Evolutionary conservation across 768 basidiomycete species (phyloP).

Genomic region (Tulasnella sp.): DNA sequence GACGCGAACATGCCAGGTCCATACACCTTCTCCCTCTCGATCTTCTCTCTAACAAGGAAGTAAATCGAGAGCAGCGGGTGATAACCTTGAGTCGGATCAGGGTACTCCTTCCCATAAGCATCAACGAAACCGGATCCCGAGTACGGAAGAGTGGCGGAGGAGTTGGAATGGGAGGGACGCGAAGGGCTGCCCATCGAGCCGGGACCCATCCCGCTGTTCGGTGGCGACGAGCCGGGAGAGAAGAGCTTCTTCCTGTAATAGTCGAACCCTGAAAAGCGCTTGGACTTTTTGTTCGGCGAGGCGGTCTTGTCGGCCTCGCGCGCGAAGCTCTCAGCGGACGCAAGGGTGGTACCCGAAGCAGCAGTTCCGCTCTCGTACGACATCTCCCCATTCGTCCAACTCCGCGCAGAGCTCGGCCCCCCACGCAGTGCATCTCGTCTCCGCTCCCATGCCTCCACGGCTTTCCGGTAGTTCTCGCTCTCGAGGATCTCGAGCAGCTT

Average conservation of each 20-base stretch:
- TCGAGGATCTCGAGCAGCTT: slow-evolving; percentile 68
- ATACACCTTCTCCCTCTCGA: slow-evolving; percentile 43
- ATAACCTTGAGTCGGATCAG: too few relatives aligned
- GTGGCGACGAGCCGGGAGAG: slow-evolving; percentile 43
- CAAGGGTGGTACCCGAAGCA: not conserved
- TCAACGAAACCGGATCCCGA: slow-evolving; percentile 14
- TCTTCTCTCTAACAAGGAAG: too few relatives aligned
- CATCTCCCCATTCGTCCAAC: slow-evolving; percentile 31
- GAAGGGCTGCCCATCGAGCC: slow-evolving; percentile 45
- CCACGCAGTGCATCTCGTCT: slow-evolving; percentile 35
- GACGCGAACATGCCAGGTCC: slow-evolving; percentile 91
- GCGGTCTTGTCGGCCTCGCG: slow-evolving; percentile 27
- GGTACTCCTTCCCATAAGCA: slow-evolving; percentile 6
- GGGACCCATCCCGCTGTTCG: slow-evolving; percentile 45
- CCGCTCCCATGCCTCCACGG: slow-evolving; percentile 75
- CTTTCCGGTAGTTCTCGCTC: slow-evolving; percentile 69
- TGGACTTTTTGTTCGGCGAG: slow-evolving; percentile 59
- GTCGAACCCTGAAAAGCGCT: slow-evolving; percentile 91
- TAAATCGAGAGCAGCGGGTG: too few relatives aligned
- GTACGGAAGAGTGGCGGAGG: slow-evolving; percentile 30
- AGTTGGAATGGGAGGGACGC: slow-evolving; percentile 30
- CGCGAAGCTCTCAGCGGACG: slow-evolving; percentile 27
- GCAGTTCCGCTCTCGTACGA: not conserved
- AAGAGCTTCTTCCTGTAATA: slow-evolving; percentile 90
- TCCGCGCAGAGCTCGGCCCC: slow-evolving; percentile 22